Percentiles rank a stretch among this genome's conserved stretches.
Evolutionary conservation across 306 rosid genomes (phyloP).

Genomic region (Psophocarpus tetragonolobus): DNA sequence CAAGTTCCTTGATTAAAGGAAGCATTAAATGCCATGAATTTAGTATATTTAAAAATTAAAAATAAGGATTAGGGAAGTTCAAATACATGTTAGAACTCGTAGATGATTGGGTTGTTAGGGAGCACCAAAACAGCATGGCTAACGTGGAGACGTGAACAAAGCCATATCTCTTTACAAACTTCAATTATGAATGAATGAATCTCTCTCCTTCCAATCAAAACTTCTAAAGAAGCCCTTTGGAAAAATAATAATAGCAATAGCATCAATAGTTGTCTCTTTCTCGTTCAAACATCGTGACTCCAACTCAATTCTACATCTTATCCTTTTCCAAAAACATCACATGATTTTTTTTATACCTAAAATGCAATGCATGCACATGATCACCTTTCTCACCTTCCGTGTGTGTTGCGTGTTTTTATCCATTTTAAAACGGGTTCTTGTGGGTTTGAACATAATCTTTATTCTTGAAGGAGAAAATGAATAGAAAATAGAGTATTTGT

Average conservation of each 20-base stretch:
- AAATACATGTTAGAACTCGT: neutral
- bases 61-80: neutral
- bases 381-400: neutral
- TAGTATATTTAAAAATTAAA: neutral
- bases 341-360: neutral
- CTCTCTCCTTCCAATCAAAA: neutral
- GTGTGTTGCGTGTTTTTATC: neutral
- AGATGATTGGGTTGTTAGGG: slow-evolving; percentile 4
- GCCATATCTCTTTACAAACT: neutral
- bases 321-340: neutral
- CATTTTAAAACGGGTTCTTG: neutral
- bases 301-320: slow-evolving; percentile 20
- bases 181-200: neutral
- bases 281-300: slow-evolving; percentile 12
- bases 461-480: neutral
- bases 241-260: neutral
- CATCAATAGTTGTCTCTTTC: neutral
- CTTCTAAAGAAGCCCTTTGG: neutral
- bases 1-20: neutral
- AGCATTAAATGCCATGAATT: neutral
- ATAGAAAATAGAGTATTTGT: neutral
- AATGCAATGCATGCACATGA: neutral
- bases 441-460: neutral
- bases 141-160: neutral
- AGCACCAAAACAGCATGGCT: neutral